A percentile compares a stretch with the other conserved stretches of the same genome.
Evolutionary conservation across 2,329 filamentous ascomycete genomes (phyloP).

Genomic region (Penicillium psychrosexuale): DNA sequence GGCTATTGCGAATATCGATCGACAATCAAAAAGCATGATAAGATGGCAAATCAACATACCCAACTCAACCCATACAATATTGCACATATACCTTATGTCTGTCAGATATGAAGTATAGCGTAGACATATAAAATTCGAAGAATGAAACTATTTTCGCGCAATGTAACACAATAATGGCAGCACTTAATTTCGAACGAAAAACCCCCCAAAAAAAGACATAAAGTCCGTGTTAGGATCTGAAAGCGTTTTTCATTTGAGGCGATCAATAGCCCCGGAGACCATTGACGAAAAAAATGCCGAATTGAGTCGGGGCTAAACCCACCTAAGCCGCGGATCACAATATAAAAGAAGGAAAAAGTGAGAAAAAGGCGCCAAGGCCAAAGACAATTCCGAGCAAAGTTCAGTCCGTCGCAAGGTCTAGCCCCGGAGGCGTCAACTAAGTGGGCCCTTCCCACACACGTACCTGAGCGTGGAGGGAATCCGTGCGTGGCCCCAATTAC

Average conservation of each 20-base stretch:
- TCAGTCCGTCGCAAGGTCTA: slow-evolving; percentile 24
- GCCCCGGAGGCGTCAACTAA: slow-evolving; percentile 23
- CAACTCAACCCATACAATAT: neutral
- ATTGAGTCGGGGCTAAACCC: neutral
- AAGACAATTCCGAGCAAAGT: slow-evolving; percentile 12
- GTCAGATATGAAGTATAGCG: neutral
- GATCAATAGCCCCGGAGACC: slow-evolving; percentile 1
- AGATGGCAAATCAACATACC: neutral
- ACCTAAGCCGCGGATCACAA: slow-evolving; percentile 4
- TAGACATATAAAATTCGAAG: neutral
- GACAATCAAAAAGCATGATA: neutral
- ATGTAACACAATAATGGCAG: neutral
- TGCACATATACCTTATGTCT: neutral
- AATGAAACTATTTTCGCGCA: neutral
- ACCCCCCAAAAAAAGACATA: neutral
- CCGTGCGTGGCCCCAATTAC: slow-evolving; percentile 9
- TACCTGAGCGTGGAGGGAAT: slow-evolving; percentile 13
- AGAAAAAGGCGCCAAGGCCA: neutral
- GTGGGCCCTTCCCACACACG: slow-evolving; percentile 8
- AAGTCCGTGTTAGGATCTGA: neutral
- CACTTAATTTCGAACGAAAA: neutral
- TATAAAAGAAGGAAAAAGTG: neutral
- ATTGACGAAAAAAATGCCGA: neutral
- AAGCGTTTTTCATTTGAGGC: neutral
- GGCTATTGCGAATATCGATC: neutral